Evolutionary conservation across 768 basidiomycete species (phyloP).

Genomic region (Lactarius evosmus): DNA sequence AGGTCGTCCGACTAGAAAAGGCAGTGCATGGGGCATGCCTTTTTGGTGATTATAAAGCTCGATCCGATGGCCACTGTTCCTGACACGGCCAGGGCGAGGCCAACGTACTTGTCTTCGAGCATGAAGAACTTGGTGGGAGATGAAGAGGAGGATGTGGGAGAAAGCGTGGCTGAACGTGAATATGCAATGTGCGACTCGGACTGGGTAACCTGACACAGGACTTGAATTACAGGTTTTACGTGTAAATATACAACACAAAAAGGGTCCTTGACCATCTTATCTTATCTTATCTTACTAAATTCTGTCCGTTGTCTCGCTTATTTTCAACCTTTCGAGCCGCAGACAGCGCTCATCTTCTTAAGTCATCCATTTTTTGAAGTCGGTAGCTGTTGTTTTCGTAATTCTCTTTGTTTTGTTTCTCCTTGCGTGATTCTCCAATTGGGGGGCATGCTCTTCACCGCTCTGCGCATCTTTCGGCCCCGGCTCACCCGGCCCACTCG

Average conservation of each 20-base stretch:
- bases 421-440: too few species aligned
- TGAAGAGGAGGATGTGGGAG: constrained; percentile 1
- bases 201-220: not conserved
- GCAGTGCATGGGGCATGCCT: constrained; percentile 48
- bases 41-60: constrained; percentile 99
- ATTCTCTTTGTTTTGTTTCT: not conserved
- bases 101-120: constrained; percentile 95
- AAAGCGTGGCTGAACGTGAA: constrained; percentile 4
- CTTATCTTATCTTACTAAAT: constrained; percentile 13
- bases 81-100: constrained; percentile 82
- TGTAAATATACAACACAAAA: constrained; percentile 6
- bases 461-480: constrained; percentile 21
- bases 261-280: not conserved
- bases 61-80: constrained; percentile 87
- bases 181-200: not conserved
- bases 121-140: constrained; percentile 35
- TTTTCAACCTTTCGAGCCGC: not conserved
- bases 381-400: not conserved
- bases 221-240: not conserved
- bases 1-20: constrained; percentile 3
- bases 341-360: not conserved
- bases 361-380: not conserved
- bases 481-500: constrained; percentile 18
- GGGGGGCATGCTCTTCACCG: constrained; percentile 11
- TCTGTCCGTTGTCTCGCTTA: not conserved